Conservation (phyloP, 2,329 filamentous ascomycete species). For the Pseudogymnoascus sp. region DNA sequence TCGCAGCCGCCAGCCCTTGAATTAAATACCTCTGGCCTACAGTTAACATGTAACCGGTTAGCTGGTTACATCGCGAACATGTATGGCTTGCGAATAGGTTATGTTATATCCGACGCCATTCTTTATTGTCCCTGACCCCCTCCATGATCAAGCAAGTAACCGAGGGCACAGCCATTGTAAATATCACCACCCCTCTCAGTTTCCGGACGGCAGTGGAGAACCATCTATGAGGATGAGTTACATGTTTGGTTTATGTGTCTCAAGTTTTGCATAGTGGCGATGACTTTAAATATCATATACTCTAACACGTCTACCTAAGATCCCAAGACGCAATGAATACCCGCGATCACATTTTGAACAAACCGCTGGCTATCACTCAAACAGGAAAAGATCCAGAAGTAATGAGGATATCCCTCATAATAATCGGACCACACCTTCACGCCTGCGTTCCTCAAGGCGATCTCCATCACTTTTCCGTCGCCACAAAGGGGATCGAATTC, state of each 20-base stretch:
- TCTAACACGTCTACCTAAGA: neutral
- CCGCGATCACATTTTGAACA: slow-evolving; percentile 19
- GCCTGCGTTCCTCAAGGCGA: slow-evolving; percentile 25
- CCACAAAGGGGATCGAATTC: slow-evolving; percentile 29
- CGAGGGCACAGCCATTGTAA: too few relatives aligned
- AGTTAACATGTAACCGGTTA: too few relatives aligned
- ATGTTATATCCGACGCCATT: too few relatives aligned
- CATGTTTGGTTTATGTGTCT: neutral
- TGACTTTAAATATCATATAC: neutral
- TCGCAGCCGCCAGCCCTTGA: too few relatives aligned
- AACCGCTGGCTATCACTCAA: slow-evolving; percentile 19
- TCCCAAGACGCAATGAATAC: slow-evolving; percentile 15
- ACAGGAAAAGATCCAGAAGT: slow-evolving; percentile 27
- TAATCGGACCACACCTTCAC: slow-evolving; percentile 25
- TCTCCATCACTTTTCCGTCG: slow-evolving; percentile 28
- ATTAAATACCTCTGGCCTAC: too few relatives aligned
- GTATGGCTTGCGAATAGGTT: too few relatives aligned
- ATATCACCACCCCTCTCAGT: too few relatives aligned
- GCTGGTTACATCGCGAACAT: too few relatives aligned
- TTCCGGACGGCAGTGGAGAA: too few relatives aligned
- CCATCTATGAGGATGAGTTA: neutral
- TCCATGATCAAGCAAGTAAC: too few relatives aligned
- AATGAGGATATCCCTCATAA: slow-evolving; percentile 31
- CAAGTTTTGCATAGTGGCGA: too few relatives aligned
- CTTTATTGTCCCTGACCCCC: too few relatives aligned